Base-by-base conservation (phyloP, 2,329 filamentous ascomycete species). In the Colletotrichum salicis region DNA sequence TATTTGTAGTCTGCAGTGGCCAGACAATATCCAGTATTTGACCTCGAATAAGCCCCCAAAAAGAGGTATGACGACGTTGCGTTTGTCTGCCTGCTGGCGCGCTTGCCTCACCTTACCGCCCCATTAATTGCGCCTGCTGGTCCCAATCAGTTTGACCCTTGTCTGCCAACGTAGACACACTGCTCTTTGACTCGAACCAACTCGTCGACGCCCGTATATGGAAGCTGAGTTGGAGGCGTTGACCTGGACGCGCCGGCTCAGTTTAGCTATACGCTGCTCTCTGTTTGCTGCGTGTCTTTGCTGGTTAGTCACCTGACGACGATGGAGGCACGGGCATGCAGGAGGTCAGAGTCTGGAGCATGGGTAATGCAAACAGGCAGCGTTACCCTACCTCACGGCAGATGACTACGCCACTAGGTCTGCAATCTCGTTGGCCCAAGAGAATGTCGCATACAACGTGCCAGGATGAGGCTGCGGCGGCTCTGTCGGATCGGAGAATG, bases 401-500 rank as follows among this genome's bases (percentile, higher is more conserved):
- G 41, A 70, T 70, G 37, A 63, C 22, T 41, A 41, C 37, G 19
- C 37, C 37, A 41, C 19, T 24, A 27, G 31, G 22, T 51, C 52
- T 27, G 45, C 19, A 37, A 57, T 48, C 52, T 54, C 48, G 66
- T 60, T 71, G 59, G 55, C 33, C 24, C 41, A 22, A 45, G 31
- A 15, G 31, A 27, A 15, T 55, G 45, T 62, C 51, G 59, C 64
- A 63, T 24, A 68, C 35, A 35, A 37, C 57, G 41, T 64, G 29
- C 65, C 37, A 64, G 70, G 65, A 64, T 72, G 64, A 51, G 54
- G 55, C 24, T n/a, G 65, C 59, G 48, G 69, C 69, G 70, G 70
- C 70, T 70, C 70, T 70, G n/a, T 72, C 70, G 65, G 70, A 72
- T 72, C 70, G 66, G 70, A 64, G 55, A 54, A 61, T 69, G 65